Evolutionary conservation across 2,329 filamentous ascomycete species (phyloP), one percentile per base, ranked within the genome.

Genomic region (Chlorencoelia australis): DNA sequence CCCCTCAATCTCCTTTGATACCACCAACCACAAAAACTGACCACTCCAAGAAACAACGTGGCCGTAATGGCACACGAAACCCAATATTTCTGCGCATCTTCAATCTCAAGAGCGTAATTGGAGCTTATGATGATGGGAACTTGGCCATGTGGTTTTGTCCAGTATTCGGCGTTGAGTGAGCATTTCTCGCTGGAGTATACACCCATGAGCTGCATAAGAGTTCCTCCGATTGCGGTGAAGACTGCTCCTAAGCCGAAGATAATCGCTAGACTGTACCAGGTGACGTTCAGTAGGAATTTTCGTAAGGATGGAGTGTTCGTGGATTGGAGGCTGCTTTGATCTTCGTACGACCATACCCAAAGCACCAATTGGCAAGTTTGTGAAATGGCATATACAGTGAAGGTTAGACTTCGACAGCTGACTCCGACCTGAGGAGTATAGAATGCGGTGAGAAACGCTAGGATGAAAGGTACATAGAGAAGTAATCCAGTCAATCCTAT

Each of bases 391-490:
- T 60, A 60, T 15, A 59, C 33, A 2, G 58, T 46, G 27, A 58
- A 56, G 5, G 54, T 59, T 21, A 59, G 33, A 31, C 46, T 56
- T 2, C 58, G 52, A 31, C 57, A 60, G 7, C 52, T 53, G 3
- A 59, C 40, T 6, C 57, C 55, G 2, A 49, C 44, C 16, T 47
- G 43, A 2, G 57, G 57, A 24, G 57, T 59, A 38, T 53, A 53
- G 26, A 54, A 60, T 8, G 55, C 56, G 4, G 51, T 53, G 8
- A 59, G 36, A 33, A 59, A 57, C 5, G 56, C 56, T 14, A 61
- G 48, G 11, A 44, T 29, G 20, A 50, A 56, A 3, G 56, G 42
- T 9, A 39, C 13, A 5, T 25, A 33, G 22, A 46, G 39, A 4
- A 46, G 30, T 5, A 46, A 20, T 15, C 43, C 13, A 13, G 46